Evolutionary conservation across 2,329 filamentous ascomycete genomes (phyloP).

Genomic region (Rutstroemia sp.): DNA sequence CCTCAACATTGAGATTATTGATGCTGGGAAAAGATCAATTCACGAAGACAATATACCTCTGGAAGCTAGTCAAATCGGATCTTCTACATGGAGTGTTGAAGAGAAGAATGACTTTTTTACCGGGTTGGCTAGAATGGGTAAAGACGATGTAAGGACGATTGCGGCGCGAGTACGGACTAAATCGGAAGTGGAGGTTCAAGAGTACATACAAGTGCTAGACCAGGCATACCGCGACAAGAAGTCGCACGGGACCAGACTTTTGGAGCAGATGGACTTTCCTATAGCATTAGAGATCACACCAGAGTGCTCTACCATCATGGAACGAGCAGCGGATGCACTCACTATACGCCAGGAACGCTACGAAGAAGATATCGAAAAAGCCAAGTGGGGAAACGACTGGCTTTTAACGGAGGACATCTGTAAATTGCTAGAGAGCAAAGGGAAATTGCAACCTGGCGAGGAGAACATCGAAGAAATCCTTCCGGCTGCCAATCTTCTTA

Average conservation of each 20-base stretch:
- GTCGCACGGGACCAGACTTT: slow-evolving; percentile 18
- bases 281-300: slow-evolving; percentile 66
- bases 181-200: slow-evolving; percentile 62
- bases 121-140: slow-evolving; percentile 56
- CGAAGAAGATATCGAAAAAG: slow-evolving; percentile 52
- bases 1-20: slow-evolving; percentile 51
- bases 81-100: slow-evolving; percentile 57
- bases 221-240: slow-evolving; percentile 30
- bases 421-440: slow-evolving; percentile 17
- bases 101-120: slow-evolving; percentile 70
- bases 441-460: slow-evolving; percentile 18
- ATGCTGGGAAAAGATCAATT: slow-evolving; percentile 34
- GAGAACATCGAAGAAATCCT: slow-evolving; percentile 30
- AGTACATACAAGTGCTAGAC: slow-evolving; percentile 59
- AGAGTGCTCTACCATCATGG: slow-evolving; percentile 57
- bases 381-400: slow-evolving; percentile 57
- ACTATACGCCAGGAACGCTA: slow-evolving; percentile 54
- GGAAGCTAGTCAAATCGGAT: slow-evolving; percentile 54
- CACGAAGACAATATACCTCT: slow-evolving; percentile 28
- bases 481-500: slow-evolving; percentile 50
- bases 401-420: slow-evolving; percentile 42
- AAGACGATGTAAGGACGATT: slow-evolving; percentile 54
- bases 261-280: slow-evolving; percentile 51
- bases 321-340: slow-evolving; percentile 60
- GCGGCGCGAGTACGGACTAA: slow-evolving; percentile 61